These are phyloP conservation scores for Dentipellis sp. DNA, from an alignment of 768 basidiomycete species.

Conservation along the genomic window DNA sequence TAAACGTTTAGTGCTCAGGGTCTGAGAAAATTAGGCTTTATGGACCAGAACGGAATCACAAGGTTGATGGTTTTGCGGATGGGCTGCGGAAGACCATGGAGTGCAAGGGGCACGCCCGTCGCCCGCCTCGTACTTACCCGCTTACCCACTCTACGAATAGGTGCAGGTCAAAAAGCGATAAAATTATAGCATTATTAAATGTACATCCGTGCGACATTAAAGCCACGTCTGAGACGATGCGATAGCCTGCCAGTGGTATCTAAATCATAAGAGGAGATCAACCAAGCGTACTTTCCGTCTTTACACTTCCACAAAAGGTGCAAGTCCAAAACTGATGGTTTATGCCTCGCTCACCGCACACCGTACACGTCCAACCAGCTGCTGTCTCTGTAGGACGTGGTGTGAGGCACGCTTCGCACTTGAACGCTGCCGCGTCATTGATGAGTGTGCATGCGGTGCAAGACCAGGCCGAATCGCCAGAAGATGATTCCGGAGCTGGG, in stretches of 20 bases:
- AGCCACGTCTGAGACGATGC: no score
- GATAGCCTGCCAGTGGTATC: not conserved
- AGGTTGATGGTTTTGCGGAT: no score
- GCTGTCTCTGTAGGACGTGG: conserved; percentile 12
- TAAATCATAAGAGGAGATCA: conserved; percentile 3
- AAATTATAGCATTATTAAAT: no score
- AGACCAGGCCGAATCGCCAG: conserved; percentile 30
- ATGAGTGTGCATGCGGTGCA: conserved; percentile 57
- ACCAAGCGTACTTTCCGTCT: conserved; percentile 25
- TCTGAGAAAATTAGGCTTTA: no score
- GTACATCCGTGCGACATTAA: no score
- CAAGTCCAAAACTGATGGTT: conserved; percentile 70
- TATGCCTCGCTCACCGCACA: conserved; percentile 56
- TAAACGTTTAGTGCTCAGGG: no score
- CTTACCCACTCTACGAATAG: no score
- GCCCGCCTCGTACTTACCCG: no score
- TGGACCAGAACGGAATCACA: no score
- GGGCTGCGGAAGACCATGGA: no score
- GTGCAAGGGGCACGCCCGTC: no score
- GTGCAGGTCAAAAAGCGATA: no score
- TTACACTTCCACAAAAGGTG: conserved; percentile 59
- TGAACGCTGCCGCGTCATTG: conserved; percentile 34
- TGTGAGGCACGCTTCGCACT: conserved; percentile 52
- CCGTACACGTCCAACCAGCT: conserved; percentile 48
- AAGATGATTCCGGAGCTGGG: not conserved